Evolutionary conservation across 257 asterid species (phyloP).

Genomic region (Gardenia jasminoides): DNA sequence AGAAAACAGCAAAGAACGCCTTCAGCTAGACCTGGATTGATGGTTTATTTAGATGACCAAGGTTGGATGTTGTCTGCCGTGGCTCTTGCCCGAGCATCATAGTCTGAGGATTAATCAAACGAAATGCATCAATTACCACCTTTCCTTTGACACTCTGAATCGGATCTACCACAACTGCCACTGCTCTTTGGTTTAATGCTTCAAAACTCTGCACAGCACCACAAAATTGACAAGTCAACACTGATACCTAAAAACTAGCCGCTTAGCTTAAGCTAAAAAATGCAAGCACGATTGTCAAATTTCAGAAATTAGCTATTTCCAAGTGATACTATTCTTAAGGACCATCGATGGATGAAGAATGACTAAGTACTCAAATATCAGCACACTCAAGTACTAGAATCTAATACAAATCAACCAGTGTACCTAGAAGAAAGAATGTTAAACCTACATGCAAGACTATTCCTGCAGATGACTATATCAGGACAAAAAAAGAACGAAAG

Average conservation of each 20-base stretch:
- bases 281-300: background rate
- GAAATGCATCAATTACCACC: conserved; percentile 99
- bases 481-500: background rate
- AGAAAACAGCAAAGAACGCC: background rate
- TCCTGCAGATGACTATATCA: background rate
- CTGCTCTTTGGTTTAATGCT: conserved; percentile 96
- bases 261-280: background rate
- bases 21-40: conserved; percentile 69
- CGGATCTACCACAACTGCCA: conserved; percentile 98
- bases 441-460: background rate
- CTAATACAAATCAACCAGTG: background rate
- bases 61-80: conserved; percentile 94
- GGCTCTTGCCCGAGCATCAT: conserved; percentile 99
- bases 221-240: background rate
- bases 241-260: background rate
- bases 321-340: background rate
- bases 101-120: conserved; percentile 92
- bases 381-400: background rate
- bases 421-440: background rate
- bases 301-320: background rate
- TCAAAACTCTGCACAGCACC: conserved; percentile 79
- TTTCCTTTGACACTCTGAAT: conserved; percentile 98
- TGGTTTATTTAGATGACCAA: conserved; percentile 96
- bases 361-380: background rate
- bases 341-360: background rate